Percentiles rank a stretch among this genome's conserved stretches.
Conservation (phyloP, 2,329 filamentous ascomycete species). For the Thelonectria rubi region DNA sequence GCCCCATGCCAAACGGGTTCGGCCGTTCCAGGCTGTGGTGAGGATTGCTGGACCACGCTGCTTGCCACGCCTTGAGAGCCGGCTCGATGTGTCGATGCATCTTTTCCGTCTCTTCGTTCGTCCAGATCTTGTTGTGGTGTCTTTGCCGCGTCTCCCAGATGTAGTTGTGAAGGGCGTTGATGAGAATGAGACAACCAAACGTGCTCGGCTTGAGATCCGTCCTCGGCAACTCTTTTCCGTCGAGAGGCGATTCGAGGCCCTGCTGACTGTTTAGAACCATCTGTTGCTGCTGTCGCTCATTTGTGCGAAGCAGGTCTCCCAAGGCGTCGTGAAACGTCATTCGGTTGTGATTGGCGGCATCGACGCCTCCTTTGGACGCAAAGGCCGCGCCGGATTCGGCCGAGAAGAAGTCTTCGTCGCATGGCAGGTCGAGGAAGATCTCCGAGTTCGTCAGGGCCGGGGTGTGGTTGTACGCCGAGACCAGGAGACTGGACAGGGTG, state of each 20-base stretch:
- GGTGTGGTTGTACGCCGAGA: slow-evolving; percentile 91
- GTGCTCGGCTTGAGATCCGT: slow-evolving; percentile 83
- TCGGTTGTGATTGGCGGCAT: slow-evolving; percentile 73
- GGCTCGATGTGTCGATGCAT: slow-evolving; percentile 97
- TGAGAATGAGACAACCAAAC: slow-evolving; percentile 89
- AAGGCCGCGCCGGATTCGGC: slow-evolving; percentile 87
- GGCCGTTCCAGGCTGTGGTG: slow-evolving; percentile 85
- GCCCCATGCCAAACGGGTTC: slow-evolving; percentile 82
- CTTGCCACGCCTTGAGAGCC: slow-evolving; percentile 92
- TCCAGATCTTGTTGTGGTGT: slow-evolving; percentile 90
- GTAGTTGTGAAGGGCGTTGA: slow-evolving; percentile 95
- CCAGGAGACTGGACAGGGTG: slow-evolving; percentile 87
- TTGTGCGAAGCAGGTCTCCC: slow-evolving; percentile 81
- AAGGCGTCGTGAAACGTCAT: slow-evolving; percentile 85
- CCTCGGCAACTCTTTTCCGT: slow-evolving; percentile 56
- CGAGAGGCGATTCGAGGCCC: slow-evolving; percentile 26
- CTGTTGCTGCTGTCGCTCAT: slow-evolving; percentile 67
- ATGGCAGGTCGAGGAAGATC: slow-evolving; percentile 87
- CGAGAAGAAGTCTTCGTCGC: slow-evolving; percentile 90
- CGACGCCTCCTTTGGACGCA: slow-evolving; percentile 77
- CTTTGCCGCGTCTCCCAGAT: slow-evolving; percentile 97
- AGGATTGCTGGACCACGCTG: slow-evolving; percentile 88
- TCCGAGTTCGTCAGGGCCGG: slow-evolving; percentile 94
- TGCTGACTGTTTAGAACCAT: slow-evolving; percentile 41
- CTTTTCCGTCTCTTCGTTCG: slow-evolving; percentile 88